A percentile compares a stretch with the other conserved stretches of the same genome.
Evolutionary conservation across 225 moss, liverwort and hornwort species (phyloP).

Genomic region (Bryoerythrophyllum caledonicum): DNA sequence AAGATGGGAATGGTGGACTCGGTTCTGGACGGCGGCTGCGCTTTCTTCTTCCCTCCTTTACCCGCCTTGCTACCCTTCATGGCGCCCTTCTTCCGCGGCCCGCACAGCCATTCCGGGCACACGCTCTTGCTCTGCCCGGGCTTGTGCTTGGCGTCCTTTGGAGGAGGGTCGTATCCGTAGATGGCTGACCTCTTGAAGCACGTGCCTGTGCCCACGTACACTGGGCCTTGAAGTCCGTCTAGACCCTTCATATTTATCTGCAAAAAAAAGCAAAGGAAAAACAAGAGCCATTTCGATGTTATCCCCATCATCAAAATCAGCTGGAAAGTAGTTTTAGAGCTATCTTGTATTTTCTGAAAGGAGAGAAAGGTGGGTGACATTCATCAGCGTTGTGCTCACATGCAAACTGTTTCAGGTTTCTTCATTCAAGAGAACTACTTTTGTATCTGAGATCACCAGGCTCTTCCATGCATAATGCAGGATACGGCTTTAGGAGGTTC

Average conservation of each 20-base stretch:
- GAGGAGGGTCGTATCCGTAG: slow-evolving; percentile 74
- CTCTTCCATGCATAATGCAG: too few species aligned
- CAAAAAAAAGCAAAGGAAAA: not conserved
- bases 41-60: slow-evolving; percentile 47
- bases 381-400: too few species aligned
- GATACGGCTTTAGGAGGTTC: too few species aligned
- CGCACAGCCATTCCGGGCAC: slow-evolving; percentile 60
- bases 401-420: too few species aligned
- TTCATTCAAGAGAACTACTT: too few species aligned
- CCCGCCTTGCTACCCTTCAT: slow-evolving; percentile 29
- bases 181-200: slow-evolving; percentile 73
- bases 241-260: slow-evolving; percentile 94
- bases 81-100: slow-evolving; percentile 57
- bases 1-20: slow-evolving; percentile 65
- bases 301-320: too few species aligned
- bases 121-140: slow-evolving; percentile 33
- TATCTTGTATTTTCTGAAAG: too few species aligned
- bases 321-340: too few species aligned
- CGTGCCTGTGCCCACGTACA: slow-evolving; percentile 88
- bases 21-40: slow-evolving; percentile 40
- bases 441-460: too few species aligned
- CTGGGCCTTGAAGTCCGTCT: slow-evolving; percentile 85
- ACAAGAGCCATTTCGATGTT: not conserved
- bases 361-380: too few species aligned
- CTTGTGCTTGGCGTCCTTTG: slow-evolving; percentile 48